Conservation (phyloP, 306 rosid genomes). For the Vigna hirtella region DNA sequence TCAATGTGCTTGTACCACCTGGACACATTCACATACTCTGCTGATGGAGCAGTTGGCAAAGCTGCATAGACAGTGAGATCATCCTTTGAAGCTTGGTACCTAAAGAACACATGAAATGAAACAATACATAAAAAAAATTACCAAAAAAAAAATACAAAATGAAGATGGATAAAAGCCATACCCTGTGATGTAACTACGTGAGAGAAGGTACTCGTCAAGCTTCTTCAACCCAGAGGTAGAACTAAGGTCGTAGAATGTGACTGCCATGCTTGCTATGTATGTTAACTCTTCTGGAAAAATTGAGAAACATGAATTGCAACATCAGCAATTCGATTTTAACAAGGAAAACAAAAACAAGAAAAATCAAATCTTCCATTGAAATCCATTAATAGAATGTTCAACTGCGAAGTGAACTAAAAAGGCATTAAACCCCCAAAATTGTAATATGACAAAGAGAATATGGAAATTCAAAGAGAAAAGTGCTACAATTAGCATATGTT, state of each 20-base stretch:
- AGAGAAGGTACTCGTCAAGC: slow-evolving; percentile 77
- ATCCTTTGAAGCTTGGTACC: slow-evolving; percentile 91
- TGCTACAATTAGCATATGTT: neutral
- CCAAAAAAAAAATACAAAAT: neutral
- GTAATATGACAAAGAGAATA: neutral
- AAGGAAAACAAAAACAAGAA: neutral
- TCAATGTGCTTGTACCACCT: slow-evolving; percentile 89
- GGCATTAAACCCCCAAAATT: neutral
- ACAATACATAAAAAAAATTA: neutral
- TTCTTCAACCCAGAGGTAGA: slow-evolving; percentile 80
- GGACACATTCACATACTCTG: slow-evolving; percentile 69
- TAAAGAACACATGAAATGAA: slow-evolving; percentile 23
- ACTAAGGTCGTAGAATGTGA: slow-evolving; percentile 54
- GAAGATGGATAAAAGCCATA: neutral
- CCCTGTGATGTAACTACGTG: slow-evolving; percentile 94
- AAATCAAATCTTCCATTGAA: neutral
- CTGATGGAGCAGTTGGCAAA: slow-evolving; percentile 60
- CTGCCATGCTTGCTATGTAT: slow-evolving; percentile 61
- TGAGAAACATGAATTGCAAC: neutral
- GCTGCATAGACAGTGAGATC: slow-evolving; percentile 76
- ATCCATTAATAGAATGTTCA: neutral
- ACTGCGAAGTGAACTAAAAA: neutral
- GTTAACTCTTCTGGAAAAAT: slow-evolving; percentile 47
- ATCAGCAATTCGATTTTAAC: neutral
- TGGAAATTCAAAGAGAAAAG: neutral